phyloP scores from a whole-genome alignment of 352 stramenopile genomes.

The Phytophthora crassamura region DNA sequence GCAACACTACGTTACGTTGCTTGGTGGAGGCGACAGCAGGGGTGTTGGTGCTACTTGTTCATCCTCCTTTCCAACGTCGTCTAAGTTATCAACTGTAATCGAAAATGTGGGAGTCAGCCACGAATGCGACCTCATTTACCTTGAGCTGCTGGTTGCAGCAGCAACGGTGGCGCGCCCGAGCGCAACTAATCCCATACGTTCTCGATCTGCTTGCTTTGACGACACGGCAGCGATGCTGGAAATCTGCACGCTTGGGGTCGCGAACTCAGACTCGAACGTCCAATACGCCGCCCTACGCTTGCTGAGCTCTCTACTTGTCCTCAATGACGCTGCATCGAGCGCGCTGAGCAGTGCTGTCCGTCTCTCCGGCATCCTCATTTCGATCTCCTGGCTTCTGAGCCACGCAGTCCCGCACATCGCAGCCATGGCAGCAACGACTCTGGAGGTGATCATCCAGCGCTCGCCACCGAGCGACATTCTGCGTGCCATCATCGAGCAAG shows the following conservation, averaged over 20 bases:
- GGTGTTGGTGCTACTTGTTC: not conserved
- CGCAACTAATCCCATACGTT: slow-evolving; percentile 12
- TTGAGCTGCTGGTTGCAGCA: slow-evolving; percentile 28
- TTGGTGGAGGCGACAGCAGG: slow-evolving; percentile 6
- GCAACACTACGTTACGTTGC: slow-evolving; percentile 22
- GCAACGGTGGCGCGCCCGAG: slow-evolving; percentile 14
- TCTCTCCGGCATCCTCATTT: slow-evolving; percentile 47
- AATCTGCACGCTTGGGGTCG: slow-evolving; percentile 27
- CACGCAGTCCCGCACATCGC: slow-evolving; percentile 30
- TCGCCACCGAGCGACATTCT: slow-evolving; percentile 44
- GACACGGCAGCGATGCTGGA: slow-evolving; percentile 34
- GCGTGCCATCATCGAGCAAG: slow-evolving; percentile 54
- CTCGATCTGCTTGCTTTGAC: slow-evolving; percentile 26
- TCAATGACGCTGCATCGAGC: slow-evolving; percentile 15
- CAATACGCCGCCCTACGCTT: slow-evolving; percentile 29
- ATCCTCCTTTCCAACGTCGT: not conserved
- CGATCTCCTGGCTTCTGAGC: slow-evolving; percentile 46
- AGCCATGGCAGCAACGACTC: slow-evolving; percentile 19
- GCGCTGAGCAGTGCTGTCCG: slow-evolving; percentile 40
- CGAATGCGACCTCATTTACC: slow-evolving; percentile 19
- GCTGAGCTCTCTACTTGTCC: slow-evolving; percentile 29
- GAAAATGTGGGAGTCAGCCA: not conserved
- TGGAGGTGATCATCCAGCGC: slow-evolving; percentile 23
- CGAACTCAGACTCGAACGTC: slow-evolving; percentile 9
- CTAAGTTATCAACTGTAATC: not conserved